Percentiles rank a stretch among this genome's conserved stretches.
Evolutionary conservation across 1,284 basidiomycete species (phyloP).

Genomic region (Rhizopogon parksii): DNA sequence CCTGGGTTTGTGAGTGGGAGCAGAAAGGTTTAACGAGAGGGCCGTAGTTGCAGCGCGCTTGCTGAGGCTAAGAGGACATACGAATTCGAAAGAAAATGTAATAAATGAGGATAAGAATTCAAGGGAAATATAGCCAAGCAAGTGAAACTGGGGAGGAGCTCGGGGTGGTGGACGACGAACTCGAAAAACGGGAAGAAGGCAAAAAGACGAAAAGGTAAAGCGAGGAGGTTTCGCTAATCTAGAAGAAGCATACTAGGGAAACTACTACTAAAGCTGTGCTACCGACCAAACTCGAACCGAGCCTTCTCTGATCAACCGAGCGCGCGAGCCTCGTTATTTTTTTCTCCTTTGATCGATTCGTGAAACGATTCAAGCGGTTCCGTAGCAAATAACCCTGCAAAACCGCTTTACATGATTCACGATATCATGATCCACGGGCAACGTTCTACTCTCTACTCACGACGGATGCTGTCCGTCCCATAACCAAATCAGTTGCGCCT

Average conservation of each 20-base stretch:
- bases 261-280: conserved; percentile 8
- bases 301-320: not conserved
- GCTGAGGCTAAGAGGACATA: conserved; percentile 24
- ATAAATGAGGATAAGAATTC: conserved; percentile 5
- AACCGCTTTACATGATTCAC: too few relatives aligned
- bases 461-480: too few relatives aligned
- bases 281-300: not conserved
- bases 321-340: not conserved
- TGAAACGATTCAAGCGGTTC: too few relatives aligned
- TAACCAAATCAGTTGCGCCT: too few relatives aligned
- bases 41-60: not conserved
- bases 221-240: conserved; percentile 1
- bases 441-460: too few relatives aligned
- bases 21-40: conserved; percentile 8
- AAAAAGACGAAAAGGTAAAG: conserved; percentile 1
- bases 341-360: not conserved
- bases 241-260: conserved; percentile 5
- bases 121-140: conserved; percentile 7
- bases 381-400: too few relatives aligned
- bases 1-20: conserved; percentile 29
- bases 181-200: conserved; percentile 2
- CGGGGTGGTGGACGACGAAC: not conserved
- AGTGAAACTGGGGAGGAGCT: too few relatives aligned
- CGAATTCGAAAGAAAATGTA: conserved; percentile 7
- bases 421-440: too few relatives aligned